These are phyloP conservation scores for Nannochloris sp. DNA, from an alignment of 139 green algal species.

Conservation along the genomic window DNA sequence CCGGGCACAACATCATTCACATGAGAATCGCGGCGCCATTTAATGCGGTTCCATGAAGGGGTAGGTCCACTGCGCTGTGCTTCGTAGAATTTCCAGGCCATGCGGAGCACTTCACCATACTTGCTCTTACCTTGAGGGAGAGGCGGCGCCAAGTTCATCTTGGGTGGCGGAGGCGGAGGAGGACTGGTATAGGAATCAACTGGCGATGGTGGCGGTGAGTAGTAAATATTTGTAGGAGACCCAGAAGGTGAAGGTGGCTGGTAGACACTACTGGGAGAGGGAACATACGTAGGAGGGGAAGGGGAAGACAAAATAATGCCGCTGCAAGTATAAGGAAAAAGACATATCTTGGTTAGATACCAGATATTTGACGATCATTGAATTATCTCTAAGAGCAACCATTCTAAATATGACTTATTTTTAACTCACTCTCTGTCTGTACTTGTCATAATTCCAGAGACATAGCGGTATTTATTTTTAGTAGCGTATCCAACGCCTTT, in stretches of 20 bases:
- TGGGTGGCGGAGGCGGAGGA: slow-evolving; percentile 1
- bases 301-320: background rate
- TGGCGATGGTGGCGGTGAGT: background rate
- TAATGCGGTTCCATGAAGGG: slow-evolving; percentile 32
- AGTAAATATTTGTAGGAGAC: background rate
- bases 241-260: background rate
- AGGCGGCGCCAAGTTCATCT: background rate
- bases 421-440: background rate
- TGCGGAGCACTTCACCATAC: slow-evolving; percentile 26
- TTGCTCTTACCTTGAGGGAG: slow-evolving; percentile 4
- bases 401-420: too few species aligned
- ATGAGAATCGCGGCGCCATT: slow-evolving; percentile 40
- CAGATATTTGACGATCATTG: too few species aligned
- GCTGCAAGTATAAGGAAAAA: too few species aligned
- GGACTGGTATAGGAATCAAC: background rate
- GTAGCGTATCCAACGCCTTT: background rate
- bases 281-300: background rate
- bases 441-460: background rate
- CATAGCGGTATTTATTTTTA: background rate
- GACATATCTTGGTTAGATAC: too few species aligned
- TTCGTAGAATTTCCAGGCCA: slow-evolving; percentile 37
- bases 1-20: background rate
- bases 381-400: too few species aligned
- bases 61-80: slow-evolving; percentile 35
- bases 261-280: background rate